A percentile compares a stretch with the other conserved stretches of the same genome.
Evolutionary conservation across 176 grass and related monocot genomes (phyloP).

Genomic region (Eremochloa ophiuroides): DNA sequence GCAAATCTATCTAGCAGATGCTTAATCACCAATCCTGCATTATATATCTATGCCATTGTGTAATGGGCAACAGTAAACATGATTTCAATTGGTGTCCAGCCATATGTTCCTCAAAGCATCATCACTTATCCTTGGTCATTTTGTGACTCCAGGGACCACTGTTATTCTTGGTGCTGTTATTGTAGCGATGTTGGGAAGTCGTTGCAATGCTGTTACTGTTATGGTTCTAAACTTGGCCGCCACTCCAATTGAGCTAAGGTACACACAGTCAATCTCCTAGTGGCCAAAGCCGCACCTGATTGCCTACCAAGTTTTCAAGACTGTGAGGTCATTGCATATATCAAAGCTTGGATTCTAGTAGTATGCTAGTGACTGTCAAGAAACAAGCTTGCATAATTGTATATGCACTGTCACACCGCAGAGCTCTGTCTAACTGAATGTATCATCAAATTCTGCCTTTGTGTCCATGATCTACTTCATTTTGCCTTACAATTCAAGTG

Average conservation of each 20-base stretch:
- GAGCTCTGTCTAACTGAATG: background rate
- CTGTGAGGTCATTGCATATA: background rate
- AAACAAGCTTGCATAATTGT: background rate
- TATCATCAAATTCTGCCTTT: background rate
- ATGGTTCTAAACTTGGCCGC: conserved; percentile 82
- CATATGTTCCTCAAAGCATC: conserved; percentile 2
- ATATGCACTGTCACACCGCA: background rate
- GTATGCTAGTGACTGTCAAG: background rate
- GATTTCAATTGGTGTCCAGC: background rate
- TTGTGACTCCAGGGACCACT: conserved; percentile 64
- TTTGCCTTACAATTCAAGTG: background rate
- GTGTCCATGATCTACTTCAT: background rate
- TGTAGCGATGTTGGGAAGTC: conserved; percentile 59
- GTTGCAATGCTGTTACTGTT: conserved; percentile 71
- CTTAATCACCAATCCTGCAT: background rate
- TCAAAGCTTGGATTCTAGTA: background rate
- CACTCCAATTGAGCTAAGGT: conserved; percentile 95
- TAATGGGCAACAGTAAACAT: background rate
- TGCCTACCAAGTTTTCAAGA: background rate
- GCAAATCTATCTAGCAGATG: background rate
- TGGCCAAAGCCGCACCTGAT: background rate
- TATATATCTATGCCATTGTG: background rate
- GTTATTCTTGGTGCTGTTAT: conserved; percentile 83
- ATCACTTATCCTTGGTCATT: conserved; percentile 3
- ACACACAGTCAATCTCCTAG: background rate